These are phyloP conservation scores for Paramecium sexaurelia DNA, from an alignment of 73 alveolate species.

Conservation along the genomic window DNA sequence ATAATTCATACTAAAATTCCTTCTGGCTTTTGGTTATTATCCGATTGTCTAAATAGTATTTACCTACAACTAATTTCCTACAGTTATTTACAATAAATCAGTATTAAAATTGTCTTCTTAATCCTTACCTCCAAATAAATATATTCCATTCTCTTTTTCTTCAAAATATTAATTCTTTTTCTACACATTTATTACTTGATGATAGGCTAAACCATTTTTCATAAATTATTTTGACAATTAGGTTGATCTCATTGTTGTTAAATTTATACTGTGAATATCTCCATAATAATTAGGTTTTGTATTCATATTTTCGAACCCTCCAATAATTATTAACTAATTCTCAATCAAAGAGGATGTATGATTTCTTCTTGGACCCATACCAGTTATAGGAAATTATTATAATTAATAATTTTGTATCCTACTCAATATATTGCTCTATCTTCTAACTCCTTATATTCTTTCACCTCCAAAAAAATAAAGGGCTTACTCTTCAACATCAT, in stretches of 20 bases:
- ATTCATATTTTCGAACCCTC: conserved; percentile 12
- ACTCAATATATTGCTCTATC: not conserved
- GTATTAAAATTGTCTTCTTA: not conserved
- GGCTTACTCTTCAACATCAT: not conserved
- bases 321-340: not conserved
- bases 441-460: not conserved
- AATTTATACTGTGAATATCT: not conserved
- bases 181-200: not conserved
- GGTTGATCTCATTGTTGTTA: not conserved
- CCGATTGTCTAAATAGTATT: not conserved
- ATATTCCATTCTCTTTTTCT: conserved; percentile 16
- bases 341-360: not conserved
- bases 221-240: not conserved
- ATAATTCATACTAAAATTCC: not conserved
- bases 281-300: not conserved
- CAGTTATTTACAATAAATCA: not conserved
- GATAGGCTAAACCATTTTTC: conserved; percentile 17
- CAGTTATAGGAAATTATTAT: not conserved
- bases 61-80: not conserved
- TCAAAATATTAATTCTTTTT: conserved; percentile 3
- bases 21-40: not conserved
- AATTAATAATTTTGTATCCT: not conserved
- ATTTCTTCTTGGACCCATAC: conserved; percentile 22
- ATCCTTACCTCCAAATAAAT: conserved; percentile 26
- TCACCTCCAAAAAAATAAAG: conserved; percentile 8